These are phyloP conservation scores for Sugiyamaella mastotermitis DNA, from an alignment of 805 yeast genomes.

Conservation along the genomic window DNA sequence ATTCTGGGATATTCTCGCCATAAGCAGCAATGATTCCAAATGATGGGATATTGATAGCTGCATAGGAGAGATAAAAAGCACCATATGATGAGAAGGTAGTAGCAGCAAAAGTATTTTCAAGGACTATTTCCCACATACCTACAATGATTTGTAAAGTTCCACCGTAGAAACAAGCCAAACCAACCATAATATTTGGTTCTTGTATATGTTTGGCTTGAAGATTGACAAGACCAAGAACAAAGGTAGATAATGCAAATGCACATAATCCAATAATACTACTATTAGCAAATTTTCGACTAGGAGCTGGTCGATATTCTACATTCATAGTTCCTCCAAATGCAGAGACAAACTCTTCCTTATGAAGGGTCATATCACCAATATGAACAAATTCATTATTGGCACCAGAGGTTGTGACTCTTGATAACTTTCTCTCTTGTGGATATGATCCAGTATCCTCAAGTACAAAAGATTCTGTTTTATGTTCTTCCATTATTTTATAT, in stretches of 20 bases:
- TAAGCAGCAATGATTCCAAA: conserved; percentile 59
- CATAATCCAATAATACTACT: conserved; percentile 59
- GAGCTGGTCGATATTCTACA: conserved; percentile 55
- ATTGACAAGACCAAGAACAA: conserved; percentile 51
- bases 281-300: conserved; percentile 53
- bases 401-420: conserved; percentile 19
- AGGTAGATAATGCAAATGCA: conserved; percentile 59
- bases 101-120: conserved; percentile 64
- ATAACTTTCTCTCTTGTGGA: no score
- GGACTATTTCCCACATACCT: conserved; percentile 62
- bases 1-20: conserved; percentile 32
- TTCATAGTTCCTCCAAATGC: conserved; percentile 70
- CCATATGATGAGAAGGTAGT: conserved; percentile 59
- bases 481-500: no score
- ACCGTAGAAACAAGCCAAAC: conserved; percentile 56
- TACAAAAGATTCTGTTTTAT: no score
- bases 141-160: conserved; percentile 55
- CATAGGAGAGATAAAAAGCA: conserved; percentile 64
- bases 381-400: conserved; percentile 26
- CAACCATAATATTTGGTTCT: conserved; percentile 48
- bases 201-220: conserved; percentile 50
- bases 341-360: conserved; percentile 34
- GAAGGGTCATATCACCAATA: conserved; percentile 34
- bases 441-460: no score
- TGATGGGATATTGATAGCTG: conserved; percentile 51